These are phyloP conservation scores for Strobilomyces echinocephalus DNA, from an alignment of 768 basidiomycete genomes.

Conservation along the genomic window DNA sequence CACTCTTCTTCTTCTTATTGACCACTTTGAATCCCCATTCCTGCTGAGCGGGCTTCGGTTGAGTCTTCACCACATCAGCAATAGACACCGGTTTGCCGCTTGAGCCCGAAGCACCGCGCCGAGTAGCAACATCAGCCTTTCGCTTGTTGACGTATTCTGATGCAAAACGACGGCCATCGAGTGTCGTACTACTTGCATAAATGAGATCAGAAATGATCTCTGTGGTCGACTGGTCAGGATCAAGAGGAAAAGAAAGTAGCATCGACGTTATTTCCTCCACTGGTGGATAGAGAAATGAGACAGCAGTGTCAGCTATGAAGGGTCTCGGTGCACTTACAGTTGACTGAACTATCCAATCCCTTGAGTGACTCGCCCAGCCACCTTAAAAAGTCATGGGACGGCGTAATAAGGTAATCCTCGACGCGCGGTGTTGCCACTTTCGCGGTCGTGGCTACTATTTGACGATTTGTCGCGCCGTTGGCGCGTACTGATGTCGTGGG, in stretches of 20 bases:
- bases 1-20: conserved; percentile 91
- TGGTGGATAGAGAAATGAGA: conserved; percentile 33
- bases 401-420: conserved; percentile 62
- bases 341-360: conserved; percentile 54
- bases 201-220: conserved; percentile 96
- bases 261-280: conserved; percentile 97
- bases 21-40: conserved; percentile 94
- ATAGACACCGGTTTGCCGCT: conserved; percentile 61
- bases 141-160: conserved; percentile 85
- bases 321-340: conserved; percentile 37
- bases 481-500: conserved; percentile 34
- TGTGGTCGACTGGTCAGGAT: conserved; percentile 72
- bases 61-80: conserved; percentile 86
- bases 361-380: conserved; percentile 88
- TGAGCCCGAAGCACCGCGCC: conserved; percentile 34
- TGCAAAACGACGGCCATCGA: conserved; percentile 94
- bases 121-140: conserved; percentile 68
- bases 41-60: conserved; percentile 68
- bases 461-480: conserved; percentile 35
- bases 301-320: conserved; percentile 1
- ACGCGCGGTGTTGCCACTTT: conserved; percentile 34
- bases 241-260: conserved; percentile 90
- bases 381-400: conserved; percentile 86
- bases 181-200: conserved; percentile 89
- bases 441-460: conserved; percentile 34